phyloP scores from a whole-genome alignment of 768 basidiomycete genomes.

The Lactarius psammicola region DNA sequence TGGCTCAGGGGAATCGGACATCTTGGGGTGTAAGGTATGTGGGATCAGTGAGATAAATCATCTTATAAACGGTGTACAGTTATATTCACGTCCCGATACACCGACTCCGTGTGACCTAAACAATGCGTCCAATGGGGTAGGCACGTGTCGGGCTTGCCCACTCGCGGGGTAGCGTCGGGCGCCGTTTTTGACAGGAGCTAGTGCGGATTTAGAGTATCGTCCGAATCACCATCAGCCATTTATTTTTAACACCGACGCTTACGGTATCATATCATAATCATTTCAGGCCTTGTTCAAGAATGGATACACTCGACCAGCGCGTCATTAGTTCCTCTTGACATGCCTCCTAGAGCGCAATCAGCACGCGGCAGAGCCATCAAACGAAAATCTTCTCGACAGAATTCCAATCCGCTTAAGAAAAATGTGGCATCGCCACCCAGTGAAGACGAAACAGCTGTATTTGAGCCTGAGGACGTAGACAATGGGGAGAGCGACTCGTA shows the following conservation, averaged over 20 bases:
- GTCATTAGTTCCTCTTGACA: not conserved
- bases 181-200: not conserved
- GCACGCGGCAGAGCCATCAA: constrained; percentile 13
- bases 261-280: constrained; percentile 1
- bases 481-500: constrained; percentile 16
- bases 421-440: not conserved
- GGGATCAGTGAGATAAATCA: constrained; percentile 4
- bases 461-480: constrained; percentile 18
- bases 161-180: not conserved
- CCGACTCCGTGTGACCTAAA: not conserved
- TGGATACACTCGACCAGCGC: not conserved
- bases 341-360: constrained; percentile 23
- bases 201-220: not conserved
- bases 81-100: not conserved
- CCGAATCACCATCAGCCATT: not conserved
- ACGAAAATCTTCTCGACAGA: not conserved
- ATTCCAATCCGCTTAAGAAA: constrained; percentile 5
- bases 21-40: constrained; percentile 13
- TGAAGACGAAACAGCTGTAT: not conserved
- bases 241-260: not conserved
- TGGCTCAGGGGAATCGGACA: constrained; percentile 32
- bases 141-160: not conserved
- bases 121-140: not conserved
- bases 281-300: not conserved
- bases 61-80: constrained; percentile 12